These are phyloP conservation scores for Anethum foeniculum DNA, from an alignment of 140 eudicot species.

Conservation along the genomic window DNA sequence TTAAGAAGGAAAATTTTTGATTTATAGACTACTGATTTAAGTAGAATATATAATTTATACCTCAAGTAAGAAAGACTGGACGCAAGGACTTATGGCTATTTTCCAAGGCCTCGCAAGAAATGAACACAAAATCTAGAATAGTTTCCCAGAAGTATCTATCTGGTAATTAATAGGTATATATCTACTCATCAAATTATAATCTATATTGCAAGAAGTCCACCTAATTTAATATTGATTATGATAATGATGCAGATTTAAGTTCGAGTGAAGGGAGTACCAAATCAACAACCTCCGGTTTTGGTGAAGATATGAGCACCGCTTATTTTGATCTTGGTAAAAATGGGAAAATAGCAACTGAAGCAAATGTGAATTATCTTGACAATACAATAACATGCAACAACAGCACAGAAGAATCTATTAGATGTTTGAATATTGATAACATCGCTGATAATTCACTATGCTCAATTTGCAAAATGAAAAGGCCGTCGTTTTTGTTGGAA, in stretches of 20 bases:
- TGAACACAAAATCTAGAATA: not conserved
- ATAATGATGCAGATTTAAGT: not conserved
- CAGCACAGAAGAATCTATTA: not conserved
- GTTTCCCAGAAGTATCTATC: not conserved
- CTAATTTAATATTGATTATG: not conserved
- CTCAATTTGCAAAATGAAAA: conserved; percentile 27
- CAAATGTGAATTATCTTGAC: not conserved
- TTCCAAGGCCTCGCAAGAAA: not conserved
- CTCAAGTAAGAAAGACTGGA: not conserved
- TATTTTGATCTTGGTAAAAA: conserved; percentile 11
- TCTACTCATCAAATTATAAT: not conserved
- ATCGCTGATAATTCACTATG: conserved; percentile 22
- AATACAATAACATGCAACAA: conserved; percentile 4
- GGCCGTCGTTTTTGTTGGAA: conserved; percentile 19
- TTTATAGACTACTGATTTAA: not conserved
- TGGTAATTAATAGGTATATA: no score
- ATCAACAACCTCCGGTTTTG: conserved; percentile 9
- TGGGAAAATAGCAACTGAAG: conserved; percentile 12
- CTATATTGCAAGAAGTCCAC: not conserved
- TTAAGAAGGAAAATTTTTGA: not conserved
- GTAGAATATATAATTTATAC: not conserved
- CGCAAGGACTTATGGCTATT: not conserved
- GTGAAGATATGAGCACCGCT: not conserved
- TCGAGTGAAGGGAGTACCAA: conserved; percentile 13
- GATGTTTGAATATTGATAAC: conserved; percentile 8